Base-by-base conservation (phyloP, 2,329 filamentous ascomycete genomes). In the Penicillium sp. region DNA sequence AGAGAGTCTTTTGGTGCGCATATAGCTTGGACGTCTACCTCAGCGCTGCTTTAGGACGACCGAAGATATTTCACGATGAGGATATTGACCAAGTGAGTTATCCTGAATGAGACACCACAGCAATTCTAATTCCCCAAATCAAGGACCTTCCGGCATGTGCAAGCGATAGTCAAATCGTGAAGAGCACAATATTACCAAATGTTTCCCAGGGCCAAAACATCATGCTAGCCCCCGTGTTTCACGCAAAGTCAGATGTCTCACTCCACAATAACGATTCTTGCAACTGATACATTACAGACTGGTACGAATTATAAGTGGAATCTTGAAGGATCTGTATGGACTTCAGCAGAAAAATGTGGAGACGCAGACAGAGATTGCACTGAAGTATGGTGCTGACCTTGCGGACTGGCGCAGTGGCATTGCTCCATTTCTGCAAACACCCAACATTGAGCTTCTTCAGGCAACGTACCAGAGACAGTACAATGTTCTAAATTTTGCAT, bases 391-490 rank as follows among this genome's bases (percentile, higher is more conserved):
- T 5, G 57, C 64, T 4, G 74, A 78, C 13, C 67, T 81, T 1
- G 65, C 67, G 11, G 63, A 71, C 5, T 83, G 80, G 80, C 74
- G 77, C n/a, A 62, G 67, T 14, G 74, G 73, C 1, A 69, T 82
- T 10, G 72, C 76, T 72, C 24, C 27, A 1, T 65, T 65, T 45
- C 41, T 65, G 16, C 58, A 64, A 24, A 47, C 61, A 7, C 4
- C 72, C 75, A 50, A 64, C 79, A 55, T 63, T 1, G 57, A 65
- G 36, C 56, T 65, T 36, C 38, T 66, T 7, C 76, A 80, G 31
- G 74, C 79, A 1, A 72, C 79, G n/a, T 82, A 80, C 58, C 75
- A 79, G 50, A 72, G 80, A 5, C 70, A 75, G 54, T 62, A 63
- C 21, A 73, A 66, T 42, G 72, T 72, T 8, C 55, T 75, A 2